Percentiles rank a stretch among this genome's conserved stretches.
Conservation (phyloP, 352 stramenopile species). For the Pythium utonaiense region DNA sequence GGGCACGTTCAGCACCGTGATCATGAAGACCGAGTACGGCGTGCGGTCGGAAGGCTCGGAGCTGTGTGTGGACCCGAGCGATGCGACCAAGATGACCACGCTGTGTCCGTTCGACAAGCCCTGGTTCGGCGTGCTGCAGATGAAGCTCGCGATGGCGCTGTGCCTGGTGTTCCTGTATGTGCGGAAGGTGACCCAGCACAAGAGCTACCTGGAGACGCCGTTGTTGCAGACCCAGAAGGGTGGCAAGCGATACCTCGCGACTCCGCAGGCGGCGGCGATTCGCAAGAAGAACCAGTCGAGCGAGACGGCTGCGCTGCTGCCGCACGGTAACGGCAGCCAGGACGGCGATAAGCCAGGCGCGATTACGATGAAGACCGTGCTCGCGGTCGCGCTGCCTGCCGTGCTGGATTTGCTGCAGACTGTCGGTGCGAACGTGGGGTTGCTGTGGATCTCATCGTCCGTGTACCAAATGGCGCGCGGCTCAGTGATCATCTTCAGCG, state of each 20-base stretch:
- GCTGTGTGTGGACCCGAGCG: constrained; percentile 43
- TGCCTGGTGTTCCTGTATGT: constrained; percentile 75
- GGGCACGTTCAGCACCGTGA: constrained; percentile 81
- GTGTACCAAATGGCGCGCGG: constrained; percentile 90
- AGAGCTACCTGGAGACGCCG: constrained; percentile 64
- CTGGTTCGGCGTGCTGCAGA: constrained; percentile 83
- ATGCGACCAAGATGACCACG: constrained; percentile 30
- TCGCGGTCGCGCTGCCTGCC: constrained; percentile 59
- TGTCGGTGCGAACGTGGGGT: constrained; percentile 80
- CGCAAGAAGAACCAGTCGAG: constrained; percentile 41
- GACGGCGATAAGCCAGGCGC: constrained; percentile 10
- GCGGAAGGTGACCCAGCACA: constrained; percentile 51
- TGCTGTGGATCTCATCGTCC: constrained; percentile 87
- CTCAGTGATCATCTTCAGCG: constrained; percentile 90
- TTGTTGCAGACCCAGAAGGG: constrained; percentile 61
- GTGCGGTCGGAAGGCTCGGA: constrained; percentile 49
- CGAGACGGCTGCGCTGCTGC: constrained; percentile 36
- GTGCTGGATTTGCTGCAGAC: constrained; percentile 84
- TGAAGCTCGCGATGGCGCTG: constrained; percentile 81
- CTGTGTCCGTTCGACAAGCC: constrained; percentile 82
- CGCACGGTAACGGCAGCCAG: constrained; percentile 10
- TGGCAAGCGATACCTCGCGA: constrained; percentile 55
- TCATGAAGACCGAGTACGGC: constrained; percentile 85
- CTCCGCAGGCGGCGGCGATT: constrained; percentile 37
- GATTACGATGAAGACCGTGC: constrained; percentile 52